Percentiles rank a stretch among this genome's conserved stretches.
These are phyloP conservation scores for Tagetes patula DNA, from an alignment of 129 eudicot species.

Conservation along the genomic window DNA sequence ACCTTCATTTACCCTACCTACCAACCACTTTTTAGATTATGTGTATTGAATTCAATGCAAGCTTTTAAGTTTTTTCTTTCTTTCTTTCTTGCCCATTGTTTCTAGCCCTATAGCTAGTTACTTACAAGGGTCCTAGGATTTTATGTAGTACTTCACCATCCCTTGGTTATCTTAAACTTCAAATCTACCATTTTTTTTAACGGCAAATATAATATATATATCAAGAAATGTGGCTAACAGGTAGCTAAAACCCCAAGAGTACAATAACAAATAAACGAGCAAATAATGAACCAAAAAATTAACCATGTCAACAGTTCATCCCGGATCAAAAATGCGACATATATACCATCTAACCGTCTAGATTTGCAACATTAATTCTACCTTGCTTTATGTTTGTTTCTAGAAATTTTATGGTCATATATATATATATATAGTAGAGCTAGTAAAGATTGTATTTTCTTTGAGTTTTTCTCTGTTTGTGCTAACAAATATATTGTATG, in stretches of 20 bases:
- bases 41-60: constrained; percentile 40
- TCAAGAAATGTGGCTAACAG: too few relatives aligned
- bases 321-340: neutral
- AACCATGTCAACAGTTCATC: too few relatives aligned
- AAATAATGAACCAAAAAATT: too few relatives aligned
- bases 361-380: constrained; percentile 28
- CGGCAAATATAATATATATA: too few relatives aligned
- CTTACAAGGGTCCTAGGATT: constrained; percentile 43
- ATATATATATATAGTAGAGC: constrained; percentile 3
- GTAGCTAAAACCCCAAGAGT: too few relatives aligned
- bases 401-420: constrained; percentile 11
- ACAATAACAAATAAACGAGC: too few relatives aligned
- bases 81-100: constrained; percentile 37
- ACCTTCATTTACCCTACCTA: constrained; percentile 40
- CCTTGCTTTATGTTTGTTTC: constrained; percentile 7
- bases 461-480: constrained; percentile 38
- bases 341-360: constrained; percentile 32
- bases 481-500: constrained; percentile 17
- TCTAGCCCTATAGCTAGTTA: constrained; percentile 28
- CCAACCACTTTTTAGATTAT: constrained; percentile 36
- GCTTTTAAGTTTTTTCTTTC: neutral
- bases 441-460: constrained; percentile 27
- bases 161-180: constrained; percentile 12
- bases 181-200: too few relatives aligned
- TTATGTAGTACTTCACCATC: constrained; percentile 38